Evolutionary conservation across 768 basidiomycete species (phyloP).

Genomic region (Zangia roseola): DNA sequence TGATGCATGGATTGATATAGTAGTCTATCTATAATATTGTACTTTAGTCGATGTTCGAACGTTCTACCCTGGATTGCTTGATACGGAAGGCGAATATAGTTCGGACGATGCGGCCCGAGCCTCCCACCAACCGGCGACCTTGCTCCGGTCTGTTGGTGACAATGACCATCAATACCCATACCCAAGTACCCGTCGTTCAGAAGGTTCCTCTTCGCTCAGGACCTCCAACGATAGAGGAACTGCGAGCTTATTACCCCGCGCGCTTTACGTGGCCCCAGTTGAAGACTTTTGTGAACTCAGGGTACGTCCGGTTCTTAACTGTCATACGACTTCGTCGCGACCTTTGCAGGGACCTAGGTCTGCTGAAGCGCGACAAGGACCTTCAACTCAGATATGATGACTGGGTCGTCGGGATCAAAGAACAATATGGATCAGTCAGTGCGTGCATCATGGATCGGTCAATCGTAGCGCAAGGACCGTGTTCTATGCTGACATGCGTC

Average conservation of each 20-base stretch:
- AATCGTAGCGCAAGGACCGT: background rate
- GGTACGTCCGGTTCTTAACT: slow-evolving; percentile 40
- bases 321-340: background rate
- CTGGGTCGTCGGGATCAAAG: slow-evolving; percentile 56
- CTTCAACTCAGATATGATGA: slow-evolving; percentile 67
- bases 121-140: background rate
- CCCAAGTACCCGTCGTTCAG: background rate
- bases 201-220: slow-evolving; percentile 50
- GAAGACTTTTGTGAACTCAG: slow-evolving; percentile 76
- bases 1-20: too few relatives aligned
- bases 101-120: background rate
- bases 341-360: slow-evolving; percentile 66
- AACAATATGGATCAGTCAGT: slow-evolving; percentile 68
- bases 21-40: too few relatives aligned
- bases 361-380: slow-evolving; percentile 69
- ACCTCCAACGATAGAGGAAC: slow-evolving; percentile 65
- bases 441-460: slow-evolving; percentile 18
- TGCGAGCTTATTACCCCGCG: slow-evolving; percentile 66
- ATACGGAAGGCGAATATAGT: background rate
- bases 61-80: too few relatives aligned
- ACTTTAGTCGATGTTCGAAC: slow-evolving; percentile 4
- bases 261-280: slow-evolving; percentile 76
- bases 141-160: background rate
- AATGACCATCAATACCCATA: slow-evolving; percentile 19
- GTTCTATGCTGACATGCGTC: background rate